Evolutionary conservation across 148 eudicot species (phyloP).

Genomic region (Fagopyrum tataricum): DNA sequence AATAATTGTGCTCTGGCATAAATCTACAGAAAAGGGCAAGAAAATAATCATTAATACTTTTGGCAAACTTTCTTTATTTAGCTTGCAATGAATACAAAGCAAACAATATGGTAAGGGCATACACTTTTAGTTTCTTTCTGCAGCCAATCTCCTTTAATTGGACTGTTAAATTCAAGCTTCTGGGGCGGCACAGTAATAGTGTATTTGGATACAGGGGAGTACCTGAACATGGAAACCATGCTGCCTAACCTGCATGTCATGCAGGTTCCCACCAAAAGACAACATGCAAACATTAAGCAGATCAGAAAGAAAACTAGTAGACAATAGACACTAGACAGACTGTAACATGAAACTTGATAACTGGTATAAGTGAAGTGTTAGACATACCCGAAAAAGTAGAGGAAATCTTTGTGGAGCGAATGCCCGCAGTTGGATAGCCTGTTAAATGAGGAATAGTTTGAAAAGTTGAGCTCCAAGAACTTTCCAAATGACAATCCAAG

Average conservation of each 20-base stretch:
- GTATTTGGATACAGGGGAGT: conserved; percentile 60
- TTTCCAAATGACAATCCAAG: conserved; percentile 89
- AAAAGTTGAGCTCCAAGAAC: conserved; percentile 91
- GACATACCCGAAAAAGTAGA: conserved; percentile 86
- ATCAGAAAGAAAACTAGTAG: not conserved
- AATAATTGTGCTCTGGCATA: conserved; percentile 41
- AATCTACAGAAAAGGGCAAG: conserved; percentile 35
- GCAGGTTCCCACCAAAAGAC: conserved; percentile 55
- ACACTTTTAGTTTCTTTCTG: conserved; percentile 53
- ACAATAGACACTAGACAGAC: not conserved
- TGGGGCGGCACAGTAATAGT: conserved; percentile 67
- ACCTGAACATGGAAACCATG: conserved; percentile 89
- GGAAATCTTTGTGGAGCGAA: conserved; percentile 77
- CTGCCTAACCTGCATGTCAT: conserved; percentile 75
- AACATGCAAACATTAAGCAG: not conserved
- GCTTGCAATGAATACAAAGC: not conserved
- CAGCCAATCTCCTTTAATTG: conserved; percentile 45
- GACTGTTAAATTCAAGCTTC: conserved; percentile 49
- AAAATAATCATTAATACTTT: conserved; percentile 15
- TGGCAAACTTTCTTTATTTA: not conserved
- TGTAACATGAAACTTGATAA: not conserved
- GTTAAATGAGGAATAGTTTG: conserved; percentile 60
- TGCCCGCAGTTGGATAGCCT: conserved; percentile 74
- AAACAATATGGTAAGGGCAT: conserved; percentile 14
- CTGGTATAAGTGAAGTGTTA: not conserved